Percentiles rank a stretch among this genome's conserved stretches.
Conservation (phyloP, 2,329 filamentous ascomycete genomes). For the Arachnomyces sp. region DNA sequence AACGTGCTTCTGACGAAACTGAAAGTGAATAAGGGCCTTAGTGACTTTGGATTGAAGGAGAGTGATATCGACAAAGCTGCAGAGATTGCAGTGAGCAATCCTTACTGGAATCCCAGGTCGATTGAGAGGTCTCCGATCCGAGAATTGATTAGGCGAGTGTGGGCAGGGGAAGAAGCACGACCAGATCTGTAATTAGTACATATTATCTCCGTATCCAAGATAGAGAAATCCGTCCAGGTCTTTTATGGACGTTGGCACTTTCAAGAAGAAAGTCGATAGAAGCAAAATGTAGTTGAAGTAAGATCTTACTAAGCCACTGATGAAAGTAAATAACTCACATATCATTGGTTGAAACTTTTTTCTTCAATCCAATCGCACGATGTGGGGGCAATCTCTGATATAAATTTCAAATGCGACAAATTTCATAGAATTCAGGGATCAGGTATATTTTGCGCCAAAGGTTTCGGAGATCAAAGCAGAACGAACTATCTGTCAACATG, state of each 20-base stretch:
- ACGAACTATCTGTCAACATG: constrained; percentile 16
- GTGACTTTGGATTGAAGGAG: constrained; percentile 53
- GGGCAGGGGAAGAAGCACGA: constrained; percentile 52
- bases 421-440: background rate
- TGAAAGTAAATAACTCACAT: no score
- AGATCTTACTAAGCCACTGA: no score
- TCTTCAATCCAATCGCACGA: constrained; percentile 7
- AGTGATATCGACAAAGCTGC: constrained; percentile 54
- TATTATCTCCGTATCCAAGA: background rate
- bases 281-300: no score
- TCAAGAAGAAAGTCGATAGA: no score
- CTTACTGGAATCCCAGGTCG: constrained; percentile 53
- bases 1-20: constrained; percentile 50
- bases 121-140: constrained; percentile 47
- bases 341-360: no score
- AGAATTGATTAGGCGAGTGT: constrained; percentile 53
- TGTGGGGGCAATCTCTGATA: constrained; percentile 18
- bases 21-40: constrained; percentile 46
- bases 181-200: constrained; percentile 38
- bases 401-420: background rate
- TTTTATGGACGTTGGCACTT: constrained; percentile 1
- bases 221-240: background rate
- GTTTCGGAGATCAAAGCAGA: constrained; percentile 4
- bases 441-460: no score
- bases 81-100: constrained; percentile 51